Evolutionary conservation across 306 rosid genomes (phyloP).

Genomic region (Cercis canadensis): DNA sequence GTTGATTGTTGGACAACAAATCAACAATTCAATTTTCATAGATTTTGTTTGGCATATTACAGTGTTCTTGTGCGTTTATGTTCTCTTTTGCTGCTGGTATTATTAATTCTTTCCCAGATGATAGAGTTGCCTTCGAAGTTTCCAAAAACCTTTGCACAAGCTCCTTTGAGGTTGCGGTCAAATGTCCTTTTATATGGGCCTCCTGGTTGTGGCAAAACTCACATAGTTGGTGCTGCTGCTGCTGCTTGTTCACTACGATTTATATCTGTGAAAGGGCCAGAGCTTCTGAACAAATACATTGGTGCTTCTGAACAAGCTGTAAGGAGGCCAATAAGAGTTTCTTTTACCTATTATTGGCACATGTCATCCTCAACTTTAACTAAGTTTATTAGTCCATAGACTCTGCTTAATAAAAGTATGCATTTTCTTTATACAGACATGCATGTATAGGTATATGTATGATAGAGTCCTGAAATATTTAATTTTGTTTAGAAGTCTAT

Average conservation of each 20-base stretch:
- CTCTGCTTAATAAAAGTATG: constrained; percentile 18
- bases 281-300: constrained; percentile 89
- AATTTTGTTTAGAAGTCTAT: neutral
- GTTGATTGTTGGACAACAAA: neutral
- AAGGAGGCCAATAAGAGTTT: constrained; percentile 51
- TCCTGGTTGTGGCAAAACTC: constrained; percentile 99
- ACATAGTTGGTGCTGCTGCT: constrained; percentile 95
- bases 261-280: constrained; percentile 94
- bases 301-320: constrained; percentile 99
- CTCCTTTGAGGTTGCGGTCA: constrained; percentile 93
- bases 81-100: neutral
- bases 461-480: constrained; percentile 1
- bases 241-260: constrained; percentile 91
- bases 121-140: constrained; percentile 93
- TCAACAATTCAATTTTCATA: neutral
- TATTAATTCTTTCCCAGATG: constrained; percentile 63
- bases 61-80: neutral
- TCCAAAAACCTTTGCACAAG: constrained; percentile 82
- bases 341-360: constrained; percentile 24
- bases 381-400: constrained; percentile 17
- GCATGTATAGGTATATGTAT: too few species aligned
- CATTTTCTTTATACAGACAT: neutral
- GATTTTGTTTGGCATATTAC: too few species aligned
- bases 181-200: constrained; percentile 95
- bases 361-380: constrained; percentile 17